Evolutionary conservation across 2,329 filamentous ascomycete species (phyloP), one percentile per base, ranked within the genome.

Genomic region (Penicillium sp.): DNA sequence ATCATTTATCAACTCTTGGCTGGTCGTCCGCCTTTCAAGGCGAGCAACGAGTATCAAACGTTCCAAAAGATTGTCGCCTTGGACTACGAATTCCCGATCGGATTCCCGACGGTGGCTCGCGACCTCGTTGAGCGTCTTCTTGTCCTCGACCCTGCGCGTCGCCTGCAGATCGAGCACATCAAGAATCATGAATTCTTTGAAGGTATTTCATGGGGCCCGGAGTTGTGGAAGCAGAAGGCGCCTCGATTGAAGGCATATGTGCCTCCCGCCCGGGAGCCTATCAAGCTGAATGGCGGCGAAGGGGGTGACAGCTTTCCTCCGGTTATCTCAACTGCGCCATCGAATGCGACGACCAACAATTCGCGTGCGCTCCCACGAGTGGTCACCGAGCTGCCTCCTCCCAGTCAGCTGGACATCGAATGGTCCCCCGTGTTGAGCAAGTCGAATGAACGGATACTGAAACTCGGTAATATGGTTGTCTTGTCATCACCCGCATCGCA

Each of bases 21-120:
- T n/a, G 95, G 95, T n/a, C 84, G 95, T 62, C 95, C 95, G 6
- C 95, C 95, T 0, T 99, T 99, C 82, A 99, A 99, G 76, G 95
- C 91, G 43, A 90, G 85, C 14, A 97, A 96, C 68, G 95, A 99
- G 75, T 99, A 98, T 71, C 84, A 95, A 73, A 99, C 95, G 0
- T 99, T 99, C 73, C 95, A 99, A 76, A 99, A 98, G 78, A 99
- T 99, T 73, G 92, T 99, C 56, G 89, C 86, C 35, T 83, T 99
- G 46, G 94, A 99, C 57, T 99, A 98, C 74, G 90, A 94, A 49
- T 99, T 98, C 66, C 95, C 95, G 0, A 79, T 86, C 30, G 93
- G 92, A 1, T 99, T 99, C 69, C 95, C 95, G 1, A 82, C 88
- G 5, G 86, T 92, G 1, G 95, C 95, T 22, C 88, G 89, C 62